These are phyloP conservation scores for Cyclotella baltica DNA, from an alignment of 108 stramenopile species.

Conservation along the genomic window DNA sequence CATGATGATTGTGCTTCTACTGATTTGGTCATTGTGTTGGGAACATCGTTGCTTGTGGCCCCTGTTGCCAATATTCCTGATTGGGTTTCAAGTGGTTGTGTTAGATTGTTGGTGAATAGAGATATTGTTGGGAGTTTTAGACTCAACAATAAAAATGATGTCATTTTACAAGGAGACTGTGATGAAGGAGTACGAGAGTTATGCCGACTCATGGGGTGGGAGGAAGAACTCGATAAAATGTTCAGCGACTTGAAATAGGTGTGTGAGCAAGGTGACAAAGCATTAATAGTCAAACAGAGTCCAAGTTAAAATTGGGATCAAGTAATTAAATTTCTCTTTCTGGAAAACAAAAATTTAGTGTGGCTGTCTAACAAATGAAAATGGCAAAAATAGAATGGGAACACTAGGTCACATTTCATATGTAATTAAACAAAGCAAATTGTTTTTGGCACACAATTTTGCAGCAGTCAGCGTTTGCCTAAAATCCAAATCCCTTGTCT, in stretches of 20 bases:
- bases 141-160: conserved; percentile 21
- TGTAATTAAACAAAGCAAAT: too few relatives aligned
- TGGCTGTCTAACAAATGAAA: too few relatives aligned
- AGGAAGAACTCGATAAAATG: conserved; percentile 33
- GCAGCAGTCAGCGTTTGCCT: too few relatives aligned
- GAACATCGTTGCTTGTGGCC: conserved; percentile 84
- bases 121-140: conserved; percentile 42
- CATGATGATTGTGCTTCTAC: conserved; percentile 63
- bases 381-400: too few relatives aligned
- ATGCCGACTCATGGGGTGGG: conserved; percentile 40
- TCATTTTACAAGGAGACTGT: conserved; percentile 47
- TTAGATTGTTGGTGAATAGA: conserved; percentile 41
- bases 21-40: conserved; percentile 86
- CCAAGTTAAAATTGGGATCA: too few relatives aligned
- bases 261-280: not conserved
- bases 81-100: conserved; percentile 22
- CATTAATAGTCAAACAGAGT: too few relatives aligned
- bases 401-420: too few relatives aligned
- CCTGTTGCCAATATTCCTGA: conserved; percentile 72
- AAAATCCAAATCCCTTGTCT: too few relatives aligned
- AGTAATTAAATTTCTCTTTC: too few relatives aligned
- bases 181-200: conserved; percentile 44
- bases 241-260: conserved; percentile 4
- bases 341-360: too few relatives aligned
- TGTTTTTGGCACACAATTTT: too few relatives aligned